Evolutionary conservation across 345 rosid species (phyloP).

Genomic region (Camelina laxa): DNA sequence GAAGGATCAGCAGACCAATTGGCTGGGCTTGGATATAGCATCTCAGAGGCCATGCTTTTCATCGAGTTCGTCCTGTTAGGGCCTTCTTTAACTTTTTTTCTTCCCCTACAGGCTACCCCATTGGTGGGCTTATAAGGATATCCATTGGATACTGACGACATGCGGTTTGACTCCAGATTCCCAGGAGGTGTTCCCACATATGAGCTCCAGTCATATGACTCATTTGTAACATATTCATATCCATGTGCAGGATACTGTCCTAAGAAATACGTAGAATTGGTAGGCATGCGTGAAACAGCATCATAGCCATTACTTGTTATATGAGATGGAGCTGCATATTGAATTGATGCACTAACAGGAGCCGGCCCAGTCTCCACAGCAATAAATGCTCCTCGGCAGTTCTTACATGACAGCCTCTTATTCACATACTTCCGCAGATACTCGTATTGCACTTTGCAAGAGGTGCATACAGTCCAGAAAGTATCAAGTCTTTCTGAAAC

Average conservation of each 20-base stretch:
- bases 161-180: constrained; percentile 54
- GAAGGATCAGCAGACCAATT: constrained; percentile 47
- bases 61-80: constrained; percentile 55
- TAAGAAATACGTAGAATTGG: constrained; percentile 56
- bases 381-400: constrained; percentile 90
- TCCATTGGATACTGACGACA: constrained; percentile 55
- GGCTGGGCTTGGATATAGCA: constrained; percentile 41
- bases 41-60: constrained; percentile 42
- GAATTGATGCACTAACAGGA: constrained; percentile 78
- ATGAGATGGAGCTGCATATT: constrained; percentile 63
- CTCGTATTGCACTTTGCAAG: constrained; percentile 98
- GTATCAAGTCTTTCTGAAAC: constrained; percentile 72
- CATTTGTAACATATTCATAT: constrained; percentile 73
- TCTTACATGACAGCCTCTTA: constrained; percentile 95
- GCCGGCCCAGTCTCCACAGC: constrained; percentile 90
- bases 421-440: constrained; percentile 96
- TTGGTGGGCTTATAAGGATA: constrained; percentile 57
- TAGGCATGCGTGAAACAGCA: constrained; percentile 36
- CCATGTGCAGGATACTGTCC: constrained; percentile 82
- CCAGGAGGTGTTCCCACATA: constrained; percentile 60
- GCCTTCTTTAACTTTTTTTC: constrained; percentile 54
- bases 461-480: constrained; percentile 98
- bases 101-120: constrained; percentile 53
- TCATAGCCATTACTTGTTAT: constrained; percentile 65
- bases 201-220: constrained; percentile 81